Conservation (phyloP, 2,329 filamentous ascomycete genomes). For the Sporothrix mexicana region DNA sequence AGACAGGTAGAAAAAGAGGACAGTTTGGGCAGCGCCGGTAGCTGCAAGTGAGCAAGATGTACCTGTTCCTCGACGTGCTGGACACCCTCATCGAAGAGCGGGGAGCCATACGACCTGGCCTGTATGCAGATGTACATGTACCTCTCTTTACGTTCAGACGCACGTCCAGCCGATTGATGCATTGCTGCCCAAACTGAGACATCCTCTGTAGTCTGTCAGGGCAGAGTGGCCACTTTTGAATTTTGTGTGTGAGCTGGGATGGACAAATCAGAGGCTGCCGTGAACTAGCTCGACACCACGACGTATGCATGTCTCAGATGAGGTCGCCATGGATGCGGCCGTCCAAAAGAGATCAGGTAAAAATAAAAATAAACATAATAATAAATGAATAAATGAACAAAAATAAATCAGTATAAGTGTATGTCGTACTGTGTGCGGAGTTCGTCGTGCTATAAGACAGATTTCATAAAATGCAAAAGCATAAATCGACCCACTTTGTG, state of each 20-base stretch:
- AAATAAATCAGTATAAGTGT: not conserved
- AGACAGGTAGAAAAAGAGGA: conserved; percentile 8
- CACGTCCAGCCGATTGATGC: not conserved
- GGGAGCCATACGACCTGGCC: not conserved
- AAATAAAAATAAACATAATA: not conserved
- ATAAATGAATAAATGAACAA: not conserved
- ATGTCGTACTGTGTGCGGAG: too few relatives aligned
- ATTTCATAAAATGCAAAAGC: not conserved
- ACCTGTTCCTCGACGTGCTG: conserved; percentile 4
- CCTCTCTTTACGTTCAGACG: not conserved
- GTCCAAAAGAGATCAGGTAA: not conserved
- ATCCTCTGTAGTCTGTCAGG: not conserved
- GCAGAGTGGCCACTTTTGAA: not conserved
- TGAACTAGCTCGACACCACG: not conserved
- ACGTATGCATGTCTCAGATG: conserved; percentile 26
- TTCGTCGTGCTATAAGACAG: too few relatives aligned
- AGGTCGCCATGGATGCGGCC: not conserved
- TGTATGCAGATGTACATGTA: not conserved
- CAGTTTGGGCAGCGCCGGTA: not conserved
- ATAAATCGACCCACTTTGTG: conserved; percentile 7
- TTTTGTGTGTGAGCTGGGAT: not conserved
- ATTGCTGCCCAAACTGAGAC: conserved; percentile 14
- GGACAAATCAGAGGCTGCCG: conserved; percentile 20
- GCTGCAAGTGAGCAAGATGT: not conserved
- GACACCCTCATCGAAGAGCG: not conserved